Evolutionary conservation across 345 rosid species (phyloP).

Genomic region (Aethionema arabicum): DNA sequence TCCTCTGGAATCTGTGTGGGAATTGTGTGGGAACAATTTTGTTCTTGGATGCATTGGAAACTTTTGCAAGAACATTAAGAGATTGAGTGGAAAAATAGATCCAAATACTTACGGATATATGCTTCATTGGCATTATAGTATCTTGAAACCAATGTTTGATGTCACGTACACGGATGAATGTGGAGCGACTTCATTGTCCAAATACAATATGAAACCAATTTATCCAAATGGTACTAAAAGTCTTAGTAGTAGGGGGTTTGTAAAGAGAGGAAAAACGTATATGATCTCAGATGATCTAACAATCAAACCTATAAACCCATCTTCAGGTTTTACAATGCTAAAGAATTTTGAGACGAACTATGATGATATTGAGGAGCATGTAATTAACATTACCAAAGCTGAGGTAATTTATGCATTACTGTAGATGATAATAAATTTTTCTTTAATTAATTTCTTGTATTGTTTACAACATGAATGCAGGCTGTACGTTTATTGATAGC

Average conservation of each 20-base stretch:
- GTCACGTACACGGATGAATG: not conserved
- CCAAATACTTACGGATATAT: not conserved
- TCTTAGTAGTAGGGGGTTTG: not conserved
- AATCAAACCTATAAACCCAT: not conserved
- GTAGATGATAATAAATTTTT: no score
- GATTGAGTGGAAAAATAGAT: not conserved
- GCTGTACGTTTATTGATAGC: constrained; percentile 3
- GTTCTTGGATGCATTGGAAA: constrained; percentile 7
- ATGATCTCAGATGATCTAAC: constrained; percentile 22
- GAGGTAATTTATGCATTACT: no score
- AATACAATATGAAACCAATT: not conserved
- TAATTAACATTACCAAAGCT: constrained; percentile 3
- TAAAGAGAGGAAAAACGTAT: not conserved
- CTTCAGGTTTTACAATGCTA: not conserved
- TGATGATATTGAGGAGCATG: constrained; percentile 21
- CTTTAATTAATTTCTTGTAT: not conserved
- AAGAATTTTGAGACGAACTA: not conserved
- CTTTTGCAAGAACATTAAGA: constrained; percentile 10
- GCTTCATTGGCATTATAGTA: not conserved
- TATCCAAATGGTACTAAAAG: constrained; percentile 6
- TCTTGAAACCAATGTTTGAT: constrained; percentile 2
- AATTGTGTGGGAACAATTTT: not conserved
- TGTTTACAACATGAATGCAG: not conserved
- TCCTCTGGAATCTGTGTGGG: constrained; percentile 6
- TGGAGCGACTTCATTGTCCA: no score